Percentiles rank a stretch among this genome's conserved stretches.
phyloP scores from a whole-genome alignment of 2,329 filamentous ascomycete species.

The Passalora sequoiae region DNA sequence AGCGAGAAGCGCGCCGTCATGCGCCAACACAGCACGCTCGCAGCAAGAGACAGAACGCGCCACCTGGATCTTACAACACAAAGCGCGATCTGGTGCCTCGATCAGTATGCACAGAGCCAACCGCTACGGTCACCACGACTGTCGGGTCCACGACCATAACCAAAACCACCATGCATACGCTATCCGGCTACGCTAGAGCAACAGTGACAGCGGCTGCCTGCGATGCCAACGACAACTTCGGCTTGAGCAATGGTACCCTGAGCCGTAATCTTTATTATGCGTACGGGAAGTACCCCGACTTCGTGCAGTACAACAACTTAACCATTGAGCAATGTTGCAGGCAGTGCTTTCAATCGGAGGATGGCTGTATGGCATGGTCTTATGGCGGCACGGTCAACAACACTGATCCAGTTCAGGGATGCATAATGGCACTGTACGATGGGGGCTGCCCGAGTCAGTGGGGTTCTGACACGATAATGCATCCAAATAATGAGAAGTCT shows the following conservation, averaged over 20 bases:
- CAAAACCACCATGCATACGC: background rate
- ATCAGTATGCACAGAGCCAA: background rate
- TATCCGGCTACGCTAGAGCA: background rate
- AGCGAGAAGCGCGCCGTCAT: too few relatives aligned
- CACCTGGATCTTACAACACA: background rate
- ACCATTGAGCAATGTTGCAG: background rate
- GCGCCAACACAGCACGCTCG: background rate
- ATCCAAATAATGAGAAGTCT: too few relatives aligned
- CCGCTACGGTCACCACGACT: background rate
- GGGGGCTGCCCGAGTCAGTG: background rate
- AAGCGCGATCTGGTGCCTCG: background rate
- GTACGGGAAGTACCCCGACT: too few relatives aligned
- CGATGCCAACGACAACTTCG: background rate
- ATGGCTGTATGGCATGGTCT: too few relatives aligned
- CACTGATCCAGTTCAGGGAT: too few relatives aligned
- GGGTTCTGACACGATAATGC: background rate
- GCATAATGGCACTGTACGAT: background rate
- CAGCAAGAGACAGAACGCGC: background rate
- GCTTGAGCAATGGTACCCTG: background rate
- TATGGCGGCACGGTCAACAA: too few relatives aligned
- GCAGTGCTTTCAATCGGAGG: background rate
- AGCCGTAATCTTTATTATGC: slow-evolving; percentile 3
- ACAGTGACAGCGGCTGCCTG: slow-evolving; percentile 1
- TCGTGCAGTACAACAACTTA: background rate
- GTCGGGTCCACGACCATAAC: background rate